These are phyloP conservation scores for Protostelium mycophagum DNA, from an alignment of 78 protist species.

Conservation along the genomic window DNA sequence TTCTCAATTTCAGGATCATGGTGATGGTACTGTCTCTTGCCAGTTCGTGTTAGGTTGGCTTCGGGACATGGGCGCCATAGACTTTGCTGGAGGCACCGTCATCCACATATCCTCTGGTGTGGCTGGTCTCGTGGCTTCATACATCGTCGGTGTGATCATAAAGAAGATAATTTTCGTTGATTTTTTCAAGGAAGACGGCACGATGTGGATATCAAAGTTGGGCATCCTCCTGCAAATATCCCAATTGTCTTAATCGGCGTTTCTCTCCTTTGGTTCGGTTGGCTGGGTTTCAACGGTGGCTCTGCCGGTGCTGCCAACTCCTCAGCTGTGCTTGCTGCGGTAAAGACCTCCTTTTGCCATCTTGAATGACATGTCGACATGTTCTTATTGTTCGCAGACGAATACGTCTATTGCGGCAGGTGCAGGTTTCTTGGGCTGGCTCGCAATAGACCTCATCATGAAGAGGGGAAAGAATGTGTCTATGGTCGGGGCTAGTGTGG, in stretches of 20 bases:
- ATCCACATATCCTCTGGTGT: constrained; percentile 85
- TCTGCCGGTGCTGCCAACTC: constrained; percentile 52
- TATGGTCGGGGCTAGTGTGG: constrained; percentile 38
- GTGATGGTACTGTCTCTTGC: neutral
- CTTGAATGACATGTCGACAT: too few relatives aligned
- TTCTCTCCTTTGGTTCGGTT: constrained; percentile 86
- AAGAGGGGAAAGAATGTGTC: constrained; percentile 20
- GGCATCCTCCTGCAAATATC: constrained; percentile 59
- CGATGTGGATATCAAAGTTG: neutral
- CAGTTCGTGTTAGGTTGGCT: constrained; percentile 49
- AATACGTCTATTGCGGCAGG: neutral
- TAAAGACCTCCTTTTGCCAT: neutral
- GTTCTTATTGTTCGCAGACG: neutral
- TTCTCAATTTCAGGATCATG: neutral
- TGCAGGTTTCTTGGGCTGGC: neutral
- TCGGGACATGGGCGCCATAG: constrained; percentile 46
- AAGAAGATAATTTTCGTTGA: neutral
- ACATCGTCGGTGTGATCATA: neutral
- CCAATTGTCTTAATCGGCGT: constrained; percentile 73
- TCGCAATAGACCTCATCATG: neutral
- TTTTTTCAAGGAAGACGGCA: neutral
- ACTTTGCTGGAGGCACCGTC: constrained; percentile 89
- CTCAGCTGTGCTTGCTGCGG: constrained; percentile 52
- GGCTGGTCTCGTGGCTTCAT: constrained; percentile 60
- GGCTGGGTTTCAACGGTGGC: constrained; percentile 90